These are phyloP conservation scores for Mycena kentingensis DNA, from an alignment of 768 basidiomycete species.

Conservation along the genomic window DNA sequence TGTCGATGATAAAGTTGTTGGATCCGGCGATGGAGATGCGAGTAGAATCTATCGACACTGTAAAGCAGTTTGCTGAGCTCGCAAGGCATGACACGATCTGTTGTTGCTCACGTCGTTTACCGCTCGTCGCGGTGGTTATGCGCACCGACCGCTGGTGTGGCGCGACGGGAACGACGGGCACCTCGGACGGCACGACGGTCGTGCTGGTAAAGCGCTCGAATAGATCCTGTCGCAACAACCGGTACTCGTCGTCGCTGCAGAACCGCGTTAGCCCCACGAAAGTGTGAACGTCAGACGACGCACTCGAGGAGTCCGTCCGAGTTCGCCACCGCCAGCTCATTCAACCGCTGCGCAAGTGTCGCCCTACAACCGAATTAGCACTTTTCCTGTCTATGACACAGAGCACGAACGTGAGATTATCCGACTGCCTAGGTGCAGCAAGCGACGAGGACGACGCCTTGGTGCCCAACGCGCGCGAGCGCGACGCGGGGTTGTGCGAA, in stretches of 20 bases:
- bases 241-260: constrained; percentile 81
- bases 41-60: constrained; percentile 38
- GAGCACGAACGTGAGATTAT: constrained; percentile 57
- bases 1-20: constrained; percentile 34
- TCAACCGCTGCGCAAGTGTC: constrained; percentile 77
- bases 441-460: constrained; percentile 24
- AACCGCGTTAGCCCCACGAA: constrained; percentile 1
- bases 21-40: constrained; percentile 44
- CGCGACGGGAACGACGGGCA: constrained; percentile 59
- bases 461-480: constrained; percentile 28
- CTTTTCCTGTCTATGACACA: constrained; percentile 9
- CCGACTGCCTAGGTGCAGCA: constrained; percentile 36
- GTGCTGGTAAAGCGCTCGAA: constrained; percentile 76
- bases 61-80: background rate
- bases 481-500: constrained; percentile 19
- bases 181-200: constrained; percentile 60
- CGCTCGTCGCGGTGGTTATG: constrained; percentile 26
- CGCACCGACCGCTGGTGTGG: constrained; percentile 25
- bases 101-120: constrained; percentile 36
- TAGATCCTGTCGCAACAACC: constrained; percentile 78
- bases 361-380: constrained; percentile 45
- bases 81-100: constrained; percentile 2
- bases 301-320: constrained; percentile 78
- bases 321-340: constrained; percentile 80
- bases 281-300: constrained; percentile 27